Evolutionary conservation across 257 asterid species (phyloP).

Genomic region (Scutellaria barbata): DNA sequence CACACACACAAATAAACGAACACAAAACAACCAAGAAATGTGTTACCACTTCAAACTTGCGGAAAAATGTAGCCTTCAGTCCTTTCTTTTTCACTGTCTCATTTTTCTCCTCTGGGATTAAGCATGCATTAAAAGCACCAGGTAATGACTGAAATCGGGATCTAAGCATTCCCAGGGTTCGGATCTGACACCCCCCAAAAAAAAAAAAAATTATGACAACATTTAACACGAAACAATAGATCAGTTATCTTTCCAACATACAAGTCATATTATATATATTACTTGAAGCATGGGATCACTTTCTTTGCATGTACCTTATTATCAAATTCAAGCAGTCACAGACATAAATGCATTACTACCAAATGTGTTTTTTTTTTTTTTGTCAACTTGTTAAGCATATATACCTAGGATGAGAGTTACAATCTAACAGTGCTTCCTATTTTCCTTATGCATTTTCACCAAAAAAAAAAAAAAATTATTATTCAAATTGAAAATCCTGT

Average conservation of each 20-base stretch:
- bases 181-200: constrained; percentile 52
- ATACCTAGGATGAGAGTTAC: background rate
- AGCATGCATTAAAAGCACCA: constrained; percentile 81
- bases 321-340: constrained; percentile 4
- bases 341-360: background rate
- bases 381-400: constrained; percentile 14
- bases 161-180: constrained; percentile 87
- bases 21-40: constrained; percentile 2
- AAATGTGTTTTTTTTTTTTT: background rate
- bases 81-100: constrained; percentile 70
- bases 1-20: background rate
- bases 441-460: background rate
- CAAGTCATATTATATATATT: background rate
- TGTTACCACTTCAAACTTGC: constrained; percentile 64
- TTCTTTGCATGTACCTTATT: background rate
- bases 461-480: background rate
- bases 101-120: constrained; percentile 72
- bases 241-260: constrained; percentile 17
- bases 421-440: background rate
- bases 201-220: background rate
- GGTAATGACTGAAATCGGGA: constrained; percentile 89
- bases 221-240: background rate
- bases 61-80: constrained; percentile 68
- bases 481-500: background rate
- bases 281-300: constrained; percentile 2